These are phyloP conservation scores for Wickerhamiella parazyma DNA, from an alignment of 805 yeast species.

Conservation along the genomic window DNA sequence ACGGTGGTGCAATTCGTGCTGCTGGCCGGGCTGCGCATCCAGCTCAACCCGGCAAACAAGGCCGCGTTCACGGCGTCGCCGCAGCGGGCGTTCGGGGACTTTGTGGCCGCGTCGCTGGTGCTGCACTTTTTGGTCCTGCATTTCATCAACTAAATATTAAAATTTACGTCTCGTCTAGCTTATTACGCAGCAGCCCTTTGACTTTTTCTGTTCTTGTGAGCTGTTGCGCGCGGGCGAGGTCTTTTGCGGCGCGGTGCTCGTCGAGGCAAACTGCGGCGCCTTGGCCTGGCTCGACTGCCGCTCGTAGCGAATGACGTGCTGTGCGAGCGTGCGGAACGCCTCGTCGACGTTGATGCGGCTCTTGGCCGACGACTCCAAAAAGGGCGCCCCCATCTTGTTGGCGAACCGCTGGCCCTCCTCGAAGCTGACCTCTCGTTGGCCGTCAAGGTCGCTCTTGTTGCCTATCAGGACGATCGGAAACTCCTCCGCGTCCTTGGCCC, in stretches of 20 bases:
- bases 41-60: slow-evolving; percentile 34
- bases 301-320: slow-evolving; percentile 21
- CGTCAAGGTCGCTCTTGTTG: slow-evolving; percentile 68
- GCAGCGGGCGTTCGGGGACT: slow-evolving; percentile 74
- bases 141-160: slow-evolving; percentile 55
- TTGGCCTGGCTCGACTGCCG: slow-evolving; percentile 6
- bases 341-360: slow-evolving; percentile 81
- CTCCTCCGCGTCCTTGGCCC: slow-evolving; percentile 39
- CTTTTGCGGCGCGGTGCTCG: slow-evolving; percentile 7
- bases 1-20: slow-evolving; percentile 95
- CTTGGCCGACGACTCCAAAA: slow-evolving; percentile 88
- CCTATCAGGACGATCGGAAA: slow-evolving; percentile 85
- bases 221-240: background rate
- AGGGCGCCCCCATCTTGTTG: slow-evolving; percentile 44
- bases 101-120: slow-evolving; percentile 69
- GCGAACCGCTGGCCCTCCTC: slow-evolving; percentile 80
- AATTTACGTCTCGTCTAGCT: background rate
- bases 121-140: slow-evolving; percentile 83
- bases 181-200: slow-evolving; percentile 10
- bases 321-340: slow-evolving; percentile 46
- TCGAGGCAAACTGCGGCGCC: slow-evolving; percentile 8
- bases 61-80: slow-evolving; percentile 32
- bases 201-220: background rate
- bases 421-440: slow-evolving; percentile 62
- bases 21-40: slow-evolving; percentile 58